phyloP scores from a whole-genome alignment of 2,329 filamentous ascomycete species.

The Neonectria coccinea region DNA sequence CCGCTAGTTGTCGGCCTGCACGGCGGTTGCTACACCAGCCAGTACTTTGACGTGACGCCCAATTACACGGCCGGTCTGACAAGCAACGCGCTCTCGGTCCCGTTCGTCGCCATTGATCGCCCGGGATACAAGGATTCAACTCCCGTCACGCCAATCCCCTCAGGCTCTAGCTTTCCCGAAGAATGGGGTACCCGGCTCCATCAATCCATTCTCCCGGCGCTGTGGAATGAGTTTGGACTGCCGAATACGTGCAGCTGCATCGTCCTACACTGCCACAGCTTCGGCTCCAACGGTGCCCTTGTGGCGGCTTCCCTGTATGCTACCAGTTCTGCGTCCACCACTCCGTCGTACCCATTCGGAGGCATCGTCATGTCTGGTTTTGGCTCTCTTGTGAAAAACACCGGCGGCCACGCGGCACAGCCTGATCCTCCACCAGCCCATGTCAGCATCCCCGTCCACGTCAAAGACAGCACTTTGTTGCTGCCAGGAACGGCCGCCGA shows the following conservation, averaged over 20 bases:
- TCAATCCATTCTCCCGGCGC: constrained; percentile 31
- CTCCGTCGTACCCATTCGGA: constrained; percentile 30
- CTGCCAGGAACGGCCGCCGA: constrained; percentile 34
- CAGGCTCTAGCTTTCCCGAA: constrained; percentile 36
- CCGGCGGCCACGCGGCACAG: constrained; percentile 23
- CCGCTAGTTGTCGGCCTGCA: constrained; percentile 39
- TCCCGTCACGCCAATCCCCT: constrained; percentile 26
- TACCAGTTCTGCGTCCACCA: not conserved
- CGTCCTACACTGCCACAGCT: constrained; percentile 35
- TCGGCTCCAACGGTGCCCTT: constrained; percentile 34
- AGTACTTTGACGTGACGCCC: constrained; percentile 37
- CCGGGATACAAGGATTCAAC: constrained; percentile 35
- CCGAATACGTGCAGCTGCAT: constrained; percentile 35
- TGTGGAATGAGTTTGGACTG: constrained; percentile 33
- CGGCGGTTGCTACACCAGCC: constrained; percentile 36
- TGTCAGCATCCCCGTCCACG: constrained; percentile 31
- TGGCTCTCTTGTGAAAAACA: constrained; percentile 31
- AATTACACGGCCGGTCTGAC: constrained; percentile 28
- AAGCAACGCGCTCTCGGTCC: constrained; percentile 33
- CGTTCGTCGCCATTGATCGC: constrained; percentile 40
- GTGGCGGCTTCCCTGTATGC: constrained; percentile 35
- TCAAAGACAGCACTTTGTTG: constrained; percentile 36
- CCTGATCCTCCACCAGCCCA: constrained; percentile 25
- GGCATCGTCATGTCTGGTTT: constrained; percentile 36
- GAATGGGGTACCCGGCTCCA: constrained; percentile 34